Conservation (phyloP, 148 eudicot species). For the Beta vulgaris region DNA sequence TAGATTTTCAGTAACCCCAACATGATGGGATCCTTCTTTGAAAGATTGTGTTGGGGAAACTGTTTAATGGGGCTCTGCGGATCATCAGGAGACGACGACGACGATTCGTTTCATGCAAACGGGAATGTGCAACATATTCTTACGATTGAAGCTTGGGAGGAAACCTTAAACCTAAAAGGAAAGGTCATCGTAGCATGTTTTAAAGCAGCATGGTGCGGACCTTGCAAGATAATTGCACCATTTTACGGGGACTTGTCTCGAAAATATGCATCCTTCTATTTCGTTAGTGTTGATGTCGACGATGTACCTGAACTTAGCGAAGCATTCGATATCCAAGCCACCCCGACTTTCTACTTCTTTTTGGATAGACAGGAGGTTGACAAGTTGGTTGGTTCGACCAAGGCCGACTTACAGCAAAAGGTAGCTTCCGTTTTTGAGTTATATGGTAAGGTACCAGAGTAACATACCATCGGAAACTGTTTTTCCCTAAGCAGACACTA, state of each 20-base stretch:
- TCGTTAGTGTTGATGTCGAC: conserved; percentile 9
- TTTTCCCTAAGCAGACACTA: no score
- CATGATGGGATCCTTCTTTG: neutral
- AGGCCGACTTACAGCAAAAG: neutral
- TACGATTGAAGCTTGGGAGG: conserved; percentile 10
- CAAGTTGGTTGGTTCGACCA: neutral
- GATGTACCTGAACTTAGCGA: conserved; percentile 3
- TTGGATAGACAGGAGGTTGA: conserved; percentile 2
- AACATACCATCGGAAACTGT: no score
- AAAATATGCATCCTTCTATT: neutral
- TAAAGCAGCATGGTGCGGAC: conserved; percentile 14
- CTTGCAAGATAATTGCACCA: conserved; percentile 10
- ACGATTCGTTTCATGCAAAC: conserved; percentile 7
- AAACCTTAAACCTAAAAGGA: neutral
- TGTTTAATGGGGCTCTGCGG: conserved; percentile 2
- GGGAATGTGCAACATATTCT: conserved; percentile 10
- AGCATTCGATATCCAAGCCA: conserved; percentile 8
- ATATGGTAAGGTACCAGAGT: no score
- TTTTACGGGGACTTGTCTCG: conserved; percentile 11
- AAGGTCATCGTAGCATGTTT: conserved; percentile 7
- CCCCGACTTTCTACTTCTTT: conserved; percentile 4
- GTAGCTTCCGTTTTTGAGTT: neutral
- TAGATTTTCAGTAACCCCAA: neutral
- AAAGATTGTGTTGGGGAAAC: neutral
- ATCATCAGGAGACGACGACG: neutral